Percentiles rank a stretch among this genome's conserved stretches.
These are phyloP conservation scores for Gonium pectorale DNA, from an alignment of 139 green algal genomes.

Conservation along the genomic window DNA sequence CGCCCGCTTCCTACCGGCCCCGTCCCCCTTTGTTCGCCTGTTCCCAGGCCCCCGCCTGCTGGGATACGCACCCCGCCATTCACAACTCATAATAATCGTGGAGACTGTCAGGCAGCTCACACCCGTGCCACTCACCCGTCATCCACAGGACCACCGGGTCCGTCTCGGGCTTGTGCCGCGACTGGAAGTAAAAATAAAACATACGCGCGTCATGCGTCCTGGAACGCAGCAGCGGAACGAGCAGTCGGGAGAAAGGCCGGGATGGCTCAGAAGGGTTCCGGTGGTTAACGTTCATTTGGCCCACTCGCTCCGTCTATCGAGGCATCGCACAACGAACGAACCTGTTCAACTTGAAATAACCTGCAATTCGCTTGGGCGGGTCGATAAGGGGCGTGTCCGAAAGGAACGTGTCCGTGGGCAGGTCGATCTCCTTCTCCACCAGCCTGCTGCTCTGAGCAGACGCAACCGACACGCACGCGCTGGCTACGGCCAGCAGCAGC, in stretches of 20 bases:
- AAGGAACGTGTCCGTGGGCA: neutral
- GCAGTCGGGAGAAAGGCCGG: neutral
- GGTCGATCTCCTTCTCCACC: conserved; percentile 17
- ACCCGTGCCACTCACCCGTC: conserved; percentile 58
- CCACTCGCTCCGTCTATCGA: too few species aligned
- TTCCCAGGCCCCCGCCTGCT: neutral
- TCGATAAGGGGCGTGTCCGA: conserved; percentile 66
- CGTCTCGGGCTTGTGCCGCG: conserved; percentile 41
- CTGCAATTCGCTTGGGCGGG: conserved; percentile 59
- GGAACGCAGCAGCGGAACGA: neutral
- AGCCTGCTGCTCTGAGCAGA: neutral
- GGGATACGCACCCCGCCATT: neutral
- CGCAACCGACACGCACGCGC: neutral
- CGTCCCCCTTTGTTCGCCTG: too few species aligned
- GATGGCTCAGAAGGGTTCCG: neutral
- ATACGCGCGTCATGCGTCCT: conserved; percentile 72
- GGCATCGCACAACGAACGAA: conserved; percentile 43
- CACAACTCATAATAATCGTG: too few species aligned
- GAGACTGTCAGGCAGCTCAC: neutral
- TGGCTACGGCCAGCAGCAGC: neutral
- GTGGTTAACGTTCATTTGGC: neutral
- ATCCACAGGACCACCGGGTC: conserved; percentile 82
- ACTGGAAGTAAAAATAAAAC: conserved; percentile 94
- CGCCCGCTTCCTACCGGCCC: too few species aligned
- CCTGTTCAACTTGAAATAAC: conserved; percentile 83